These are phyloP conservation scores for Pichia sp. DNA, from an alignment of 1,139 yeast species.

Conservation along the genomic window DNA sequence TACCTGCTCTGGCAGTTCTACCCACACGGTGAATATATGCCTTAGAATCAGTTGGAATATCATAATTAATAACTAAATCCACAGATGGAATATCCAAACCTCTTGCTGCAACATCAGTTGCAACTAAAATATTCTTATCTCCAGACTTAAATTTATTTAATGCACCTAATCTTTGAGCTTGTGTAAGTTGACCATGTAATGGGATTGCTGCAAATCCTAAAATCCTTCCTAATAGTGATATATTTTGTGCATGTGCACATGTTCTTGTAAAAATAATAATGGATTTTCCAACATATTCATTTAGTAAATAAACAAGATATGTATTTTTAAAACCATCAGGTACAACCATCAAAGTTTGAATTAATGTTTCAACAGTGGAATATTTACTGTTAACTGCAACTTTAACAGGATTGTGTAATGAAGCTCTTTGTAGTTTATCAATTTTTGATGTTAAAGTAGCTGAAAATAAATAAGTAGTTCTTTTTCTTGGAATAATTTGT, in stretches of 20 bases:
- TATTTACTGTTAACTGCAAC: conserved; percentile 86
- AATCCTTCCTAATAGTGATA: conserved; percentile 73
- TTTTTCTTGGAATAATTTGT: conserved; percentile 73
- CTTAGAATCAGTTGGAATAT: conserved; percentile 96
- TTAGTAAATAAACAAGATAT: conserved; percentile 69
- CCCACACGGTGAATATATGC: conserved; percentile 97
- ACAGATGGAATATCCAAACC: conserved; percentile 96
- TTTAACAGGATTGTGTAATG: conserved; percentile 80
- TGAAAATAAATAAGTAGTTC: conserved; percentile 84
- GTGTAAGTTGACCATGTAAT: conserved; percentile 88
- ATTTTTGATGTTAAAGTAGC: conserved; percentile 97
- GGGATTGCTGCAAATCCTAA: conserved; percentile 90
- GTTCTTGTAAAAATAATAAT: conserved; percentile 89
- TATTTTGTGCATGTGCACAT: conserved; percentile 90
- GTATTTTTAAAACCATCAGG: conserved; percentile 94
- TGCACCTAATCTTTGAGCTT: conserved; percentile 88
- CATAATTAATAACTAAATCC: conserved; percentile 87
- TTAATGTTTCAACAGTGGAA: conserved; percentile 86
- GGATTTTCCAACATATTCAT: conserved; percentile 81
- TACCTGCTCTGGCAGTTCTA: conserved; percentile 97
- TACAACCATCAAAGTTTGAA: conserved; percentile 84
- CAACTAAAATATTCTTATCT: conserved; percentile 72
- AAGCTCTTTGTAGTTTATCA: conserved; percentile 91
- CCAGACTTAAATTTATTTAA: conserved; percentile 89
- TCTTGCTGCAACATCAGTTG: conserved; percentile 97